These are phyloP conservation scores for Clavulina sp. DNA, from an alignment of 768 basidiomycete genomes.

Conservation along the genomic window DNA sequence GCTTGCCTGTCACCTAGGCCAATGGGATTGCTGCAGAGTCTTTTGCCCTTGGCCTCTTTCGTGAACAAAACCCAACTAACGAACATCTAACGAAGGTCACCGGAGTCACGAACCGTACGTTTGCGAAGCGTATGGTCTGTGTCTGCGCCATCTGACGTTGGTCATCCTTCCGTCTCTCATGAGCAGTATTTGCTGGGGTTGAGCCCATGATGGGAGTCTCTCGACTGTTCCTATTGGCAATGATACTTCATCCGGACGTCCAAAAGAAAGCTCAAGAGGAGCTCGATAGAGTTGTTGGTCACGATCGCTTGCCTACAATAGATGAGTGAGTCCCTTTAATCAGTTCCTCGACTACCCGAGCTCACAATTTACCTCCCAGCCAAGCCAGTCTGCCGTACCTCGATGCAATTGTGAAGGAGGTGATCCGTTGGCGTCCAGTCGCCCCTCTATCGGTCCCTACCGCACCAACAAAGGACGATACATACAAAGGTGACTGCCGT, in stretches of 20 bases:
- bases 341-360: neutral
- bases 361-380: neutral
- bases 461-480: neutral
- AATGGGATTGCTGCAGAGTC: too few relatives aligned
- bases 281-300: conserved; percentile 19
- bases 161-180: too few relatives aligned
- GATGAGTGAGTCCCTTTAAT: conserved; percentile 17
- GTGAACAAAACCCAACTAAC: too few relatives aligned
- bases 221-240: conserved; percentile 22
- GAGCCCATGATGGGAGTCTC: too few relatives aligned
- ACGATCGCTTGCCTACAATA: conserved; percentile 15
- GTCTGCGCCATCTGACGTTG: too few relatives aligned
- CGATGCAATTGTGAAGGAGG: conserved; percentile 20
- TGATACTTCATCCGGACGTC: conserved; percentile 16
- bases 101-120: too few relatives aligned
- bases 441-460: conserved; percentile 26
- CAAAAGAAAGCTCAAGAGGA: conserved; percentile 18
- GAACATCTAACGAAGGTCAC: too few relatives aligned
- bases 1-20: too few relatives aligned
- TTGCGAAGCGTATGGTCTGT: too few relatives aligned
- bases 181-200: too few relatives aligned
- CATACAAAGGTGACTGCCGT: neutral
- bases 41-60: too few relatives aligned
- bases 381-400: conserved; percentile 20
- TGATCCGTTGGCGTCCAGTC: conserved; percentile 19